Evolutionary conservation across 352 stramenopile species (phyloP), one percentile per base, ranked within the genome.

Genomic region (Stephanocyclus meneghinianus): DNA sequence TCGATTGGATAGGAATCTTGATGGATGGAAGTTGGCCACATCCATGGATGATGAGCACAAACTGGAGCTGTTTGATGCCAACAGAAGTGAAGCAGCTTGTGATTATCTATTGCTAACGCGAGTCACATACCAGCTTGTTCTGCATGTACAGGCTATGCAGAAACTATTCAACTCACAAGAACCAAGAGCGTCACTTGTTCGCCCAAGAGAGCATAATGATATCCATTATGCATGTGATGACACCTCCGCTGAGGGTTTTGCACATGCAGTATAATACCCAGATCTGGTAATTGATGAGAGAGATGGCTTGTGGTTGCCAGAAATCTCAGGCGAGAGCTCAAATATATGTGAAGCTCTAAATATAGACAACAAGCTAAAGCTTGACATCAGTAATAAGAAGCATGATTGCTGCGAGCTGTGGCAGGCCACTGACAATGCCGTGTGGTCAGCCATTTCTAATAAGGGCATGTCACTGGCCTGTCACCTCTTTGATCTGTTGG

Each of bases 331-430:
- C 40, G 1, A 37, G 32, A 48, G 63, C 11, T 71, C 45, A 5
- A 71, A 71, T 32, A 35, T 67, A 13, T 29, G 59, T 15, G 59
- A 67, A 32, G 59, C 59, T 2, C 32, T 26, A 32, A 67, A 67
- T 53, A 53, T 53, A 29, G 59, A 7, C 32, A 67, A 67, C 26
- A 35, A 53, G 30, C 18, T 50, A 1, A 9, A 37, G 13, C 11
- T 26, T 13, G 51, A 60, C n/a, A 60, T 60, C 21, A 26, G 18
- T n/a, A n/a, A 55, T n/a, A 11, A 11, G 18, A 16, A 37, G 13
- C 51, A 60, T 26, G 30, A 32, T 26, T 1, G 51, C 18, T 60
- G 51, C 21, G 51, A 60, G 26, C 51, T 60, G 15, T 60, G 51
- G 51, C n/a, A 30, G 2, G n/a, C 26, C 11, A 60, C 51, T 30